phyloP scores from a whole-genome alignment of 164 flowering plant genomes.

The Protea cynaroides region DNA sequence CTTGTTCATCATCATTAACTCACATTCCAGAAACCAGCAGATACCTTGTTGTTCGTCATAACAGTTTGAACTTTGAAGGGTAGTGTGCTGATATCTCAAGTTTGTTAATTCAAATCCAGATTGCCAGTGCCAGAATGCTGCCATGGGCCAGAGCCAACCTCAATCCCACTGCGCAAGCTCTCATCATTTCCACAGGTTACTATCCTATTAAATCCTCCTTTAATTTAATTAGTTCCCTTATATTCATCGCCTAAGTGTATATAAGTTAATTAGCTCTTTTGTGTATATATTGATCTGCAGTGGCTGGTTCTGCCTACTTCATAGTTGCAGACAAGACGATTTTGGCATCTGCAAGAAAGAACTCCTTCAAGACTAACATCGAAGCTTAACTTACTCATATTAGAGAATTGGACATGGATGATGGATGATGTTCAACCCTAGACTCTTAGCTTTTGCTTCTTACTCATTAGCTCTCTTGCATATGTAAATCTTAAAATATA shows the following conservation, averaged over 20 bases:
- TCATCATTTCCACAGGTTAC: conserved; percentile 78
- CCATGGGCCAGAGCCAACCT: too few species aligned
- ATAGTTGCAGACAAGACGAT: not conserved
- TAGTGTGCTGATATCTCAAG: not conserved
- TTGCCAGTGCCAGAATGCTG: conserved; percentile 74
- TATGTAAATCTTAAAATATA: too few species aligned
- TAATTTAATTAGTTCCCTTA: too few species aligned
- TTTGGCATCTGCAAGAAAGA: not conserved
- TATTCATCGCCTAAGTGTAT: too few species aligned
- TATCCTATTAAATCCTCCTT: too few species aligned
- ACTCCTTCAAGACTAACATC: not conserved
- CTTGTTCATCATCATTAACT: not conserved
- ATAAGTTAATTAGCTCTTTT: not conserved
- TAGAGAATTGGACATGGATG: too few species aligned
- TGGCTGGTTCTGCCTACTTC: not conserved
- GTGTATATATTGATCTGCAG: not conserved
- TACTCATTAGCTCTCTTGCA: too few species aligned
- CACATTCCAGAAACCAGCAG: not conserved
- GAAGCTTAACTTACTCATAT: too few species aligned
- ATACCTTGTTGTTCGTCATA: not conserved
- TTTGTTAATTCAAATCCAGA: conserved; percentile 30
- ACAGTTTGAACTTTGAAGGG: too few species aligned
- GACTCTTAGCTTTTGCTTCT: too few species aligned
- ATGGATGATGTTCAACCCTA: too few species aligned
- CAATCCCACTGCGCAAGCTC: conserved; percentile 88